These are phyloP conservation scores for Hibiscus tridactylites DNA, from an alignment of 345 rosid species.

Conservation along the genomic window DNA sequence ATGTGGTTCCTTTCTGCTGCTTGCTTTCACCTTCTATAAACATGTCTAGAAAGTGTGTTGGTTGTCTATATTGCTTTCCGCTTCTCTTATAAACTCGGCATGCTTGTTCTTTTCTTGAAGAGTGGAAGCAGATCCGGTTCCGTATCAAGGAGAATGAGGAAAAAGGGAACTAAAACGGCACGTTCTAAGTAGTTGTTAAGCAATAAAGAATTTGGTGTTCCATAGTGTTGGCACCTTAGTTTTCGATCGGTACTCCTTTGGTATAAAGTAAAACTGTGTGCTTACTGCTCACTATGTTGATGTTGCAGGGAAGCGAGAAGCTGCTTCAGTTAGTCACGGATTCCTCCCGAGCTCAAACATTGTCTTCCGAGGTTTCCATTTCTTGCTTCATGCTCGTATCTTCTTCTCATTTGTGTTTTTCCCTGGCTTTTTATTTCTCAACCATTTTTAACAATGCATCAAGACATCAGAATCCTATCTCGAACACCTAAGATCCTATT, in stretches of 20 bases:
- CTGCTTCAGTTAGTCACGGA: conserved; percentile 67
- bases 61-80: too few species aligned
- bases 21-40: neutral
- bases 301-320: conserved; percentile 77
- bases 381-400: neutral
- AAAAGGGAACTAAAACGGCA: too few species aligned
- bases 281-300: neutral
- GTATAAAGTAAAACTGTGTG: neutral
- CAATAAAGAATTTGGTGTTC: too few species aligned
- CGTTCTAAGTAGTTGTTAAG: too few species aligned
- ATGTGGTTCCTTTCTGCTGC: neutral
- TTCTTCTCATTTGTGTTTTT: neutral
- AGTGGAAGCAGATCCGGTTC: neutral
- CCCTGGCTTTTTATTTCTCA: neutral
- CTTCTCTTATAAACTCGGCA: too few species aligned
- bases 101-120: neutral
- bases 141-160: too few species aligned
- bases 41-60: too few species aligned
- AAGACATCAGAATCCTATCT: neutral
- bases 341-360: conserved; percentile 24
- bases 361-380: neutral
- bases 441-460: neutral
- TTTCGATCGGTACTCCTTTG: neutral
- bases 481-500: too few species aligned
- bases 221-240: neutral